Conservation (phyloP, 2,329 filamentous ascomycete species). For the Lasiodiplodia sp. region DNA sequence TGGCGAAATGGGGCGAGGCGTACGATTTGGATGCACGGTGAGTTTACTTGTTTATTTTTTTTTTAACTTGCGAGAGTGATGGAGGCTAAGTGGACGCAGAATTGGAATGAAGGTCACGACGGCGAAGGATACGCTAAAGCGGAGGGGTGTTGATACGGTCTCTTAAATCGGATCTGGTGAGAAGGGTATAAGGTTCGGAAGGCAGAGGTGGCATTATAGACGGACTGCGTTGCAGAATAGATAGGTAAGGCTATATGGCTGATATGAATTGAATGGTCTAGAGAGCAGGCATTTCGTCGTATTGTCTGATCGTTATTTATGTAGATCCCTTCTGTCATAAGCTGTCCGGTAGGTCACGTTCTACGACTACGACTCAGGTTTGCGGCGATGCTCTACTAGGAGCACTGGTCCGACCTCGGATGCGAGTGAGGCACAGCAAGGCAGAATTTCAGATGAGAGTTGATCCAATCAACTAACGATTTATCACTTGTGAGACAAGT, state of each 20-base stretch:
- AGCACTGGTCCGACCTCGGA: background rate
- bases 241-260: background rate
- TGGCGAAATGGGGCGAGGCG: conserved; percentile 69
- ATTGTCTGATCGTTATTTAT: too few relatives aligned
- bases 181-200: background rate
- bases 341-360: background rate
- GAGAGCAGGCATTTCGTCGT: background rate
- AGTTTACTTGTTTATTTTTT: conserved; percentile 31
- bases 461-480: background rate
- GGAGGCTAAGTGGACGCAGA: conserved; percentile 34
- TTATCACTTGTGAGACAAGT: background rate
- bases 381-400: background rate
- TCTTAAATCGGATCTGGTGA: background rate
- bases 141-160: conserved; percentile 35
- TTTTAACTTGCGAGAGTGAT: conserved; percentile 9
- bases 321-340: too few relatives aligned
- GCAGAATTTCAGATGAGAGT: background rate
- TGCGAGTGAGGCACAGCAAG: background rate
- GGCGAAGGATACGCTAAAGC: conserved; percentile 68
- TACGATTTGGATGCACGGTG: conserved; percentile 76
- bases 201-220: background rate
- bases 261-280: conserved; percentile 3
- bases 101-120: conserved; percentile 77
- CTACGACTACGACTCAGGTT: too few relatives aligned
- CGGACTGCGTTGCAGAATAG: background rate